These are phyloP conservation scores for Ceratocystiopsis sp. DNA, from an alignment of 2,329 filamentous ascomycete genomes.

Conservation along the genomic window DNA sequence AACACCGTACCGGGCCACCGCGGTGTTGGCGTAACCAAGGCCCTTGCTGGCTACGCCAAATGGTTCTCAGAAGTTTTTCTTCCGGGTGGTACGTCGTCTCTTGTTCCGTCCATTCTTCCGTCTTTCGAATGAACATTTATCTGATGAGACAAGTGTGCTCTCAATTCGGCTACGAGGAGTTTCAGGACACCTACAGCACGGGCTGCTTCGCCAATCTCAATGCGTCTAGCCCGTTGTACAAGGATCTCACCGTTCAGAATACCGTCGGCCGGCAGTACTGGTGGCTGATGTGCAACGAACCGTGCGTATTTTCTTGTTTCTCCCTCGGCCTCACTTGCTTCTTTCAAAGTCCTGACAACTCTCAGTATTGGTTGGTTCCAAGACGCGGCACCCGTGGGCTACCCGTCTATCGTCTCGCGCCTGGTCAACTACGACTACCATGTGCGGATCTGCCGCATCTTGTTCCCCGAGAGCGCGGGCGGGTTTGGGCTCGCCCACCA, in stretches of 20 bases:
- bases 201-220: slow-evolving; percentile 30
- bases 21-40: slow-evolving; percentile 34
- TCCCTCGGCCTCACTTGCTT: too few species aligned
- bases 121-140: too few species aligned
- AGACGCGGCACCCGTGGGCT: slow-evolving; percentile 25
- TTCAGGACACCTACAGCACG: slow-evolving; percentile 21
- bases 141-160: slow-evolving; percentile 17
- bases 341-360: background rate
- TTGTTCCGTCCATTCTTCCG: background rate
- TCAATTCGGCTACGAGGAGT: slow-evolving; percentile 19
- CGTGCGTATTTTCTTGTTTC: slow-evolving; percentile 5
- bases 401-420: slow-evolving; percentile 24
- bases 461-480: slow-evolving; percentile 23
- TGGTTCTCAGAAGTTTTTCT: slow-evolving; percentile 26
- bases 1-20: slow-evolving; percentile 25
- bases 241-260: slow-evolving; percentile 22
- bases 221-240: slow-evolving; percentile 22
- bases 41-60: slow-evolving; percentile 33
- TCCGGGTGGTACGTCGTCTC: slow-evolving; percentile 16
- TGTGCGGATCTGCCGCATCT: slow-evolving; percentile 25
- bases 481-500: slow-evolving; percentile 17
- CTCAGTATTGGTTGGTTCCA: slow-evolving; percentile 20
- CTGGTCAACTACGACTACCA: slow-evolving; percentile 20
- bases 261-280: slow-evolving; percentile 31
- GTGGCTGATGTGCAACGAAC: slow-evolving; percentile 38